Base-by-base conservation (phyloP, 495 filamentous ascomycete genomes). In the Aspergillus hancockii region DNA sequence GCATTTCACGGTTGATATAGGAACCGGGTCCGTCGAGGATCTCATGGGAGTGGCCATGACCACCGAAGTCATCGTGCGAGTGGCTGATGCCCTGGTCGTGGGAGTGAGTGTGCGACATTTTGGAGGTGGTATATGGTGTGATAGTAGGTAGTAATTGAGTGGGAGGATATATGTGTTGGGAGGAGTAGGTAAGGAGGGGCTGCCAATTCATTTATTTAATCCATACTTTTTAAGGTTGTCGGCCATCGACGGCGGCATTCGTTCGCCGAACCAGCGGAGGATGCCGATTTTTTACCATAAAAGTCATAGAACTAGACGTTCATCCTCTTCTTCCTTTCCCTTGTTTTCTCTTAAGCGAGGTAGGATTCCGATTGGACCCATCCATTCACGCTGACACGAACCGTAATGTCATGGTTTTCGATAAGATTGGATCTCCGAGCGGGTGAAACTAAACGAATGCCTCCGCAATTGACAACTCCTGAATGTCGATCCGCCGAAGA, bases 21-120 rank as follows among this genome's bases (percentile, higher is more conserved):
- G 90, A 93, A 43, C 94, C 94, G 3, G 94, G 94, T 0, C 94
- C 93, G 70, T 93, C 90, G 69, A 97, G 89, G 70, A 97, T 92
- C 77, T 97, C 94, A 73, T 98, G 94, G 3, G 85, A 87, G 80
- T 98, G 94, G 64, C 94, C 93, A 72, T 98, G 94, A 66, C 94
- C 91, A 55, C 82, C 84, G 56, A 84, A 80, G 68, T 83, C 84
- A 52, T 83, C 85, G 69, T 90, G 87, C 43, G 83, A 81, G 63
- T 89, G 87, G 56, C 72, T 67, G 49, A 77, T 59, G 62, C 74
- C 75, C 32, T 63, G 65, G 58, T 80, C 79, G 67, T 88, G 82
- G 38, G 83, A 81, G 73, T 92, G 89, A 40, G 77, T 73, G 66
- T 79, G 77, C 16, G 75, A 67, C 75, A 78, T 78, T 43, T 47